Base-by-base conservation (phyloP, 2,329 filamentous ascomycete genomes). In the Plectosphaerella cucumerina region DNA sequence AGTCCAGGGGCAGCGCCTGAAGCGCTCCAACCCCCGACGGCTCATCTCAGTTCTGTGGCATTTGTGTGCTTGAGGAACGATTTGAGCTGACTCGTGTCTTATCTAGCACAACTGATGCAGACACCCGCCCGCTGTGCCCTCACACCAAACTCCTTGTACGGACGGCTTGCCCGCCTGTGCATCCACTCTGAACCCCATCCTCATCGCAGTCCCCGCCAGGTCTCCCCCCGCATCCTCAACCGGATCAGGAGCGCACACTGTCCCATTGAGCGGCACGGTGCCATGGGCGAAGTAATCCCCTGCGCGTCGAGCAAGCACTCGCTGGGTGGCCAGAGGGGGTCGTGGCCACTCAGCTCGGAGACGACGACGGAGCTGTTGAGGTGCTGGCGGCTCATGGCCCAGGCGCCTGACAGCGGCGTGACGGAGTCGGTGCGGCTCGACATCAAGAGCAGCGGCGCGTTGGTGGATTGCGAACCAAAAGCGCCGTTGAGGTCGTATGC, bases 401-500 rank as follows among this genome's bases (percentile, higher is more conserved):
- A 10, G 8, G 70, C 70, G 49, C 66, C 69, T 6, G 62, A 52
- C 41, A 65, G 54, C 26, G 71, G 71, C 33, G 70, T 73, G 9
- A 72, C 65, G 6, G 72, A 71, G 47, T 73, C 71, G 10, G 64
- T 62, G 15, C 58, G 51, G 51, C 65, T 68, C 22, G 64, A 61
- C 3, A 72, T 51, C 52, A 70, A 71, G 35, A 74, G 53, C 14
- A 74, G 59, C 6, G 71, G 70, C 6, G 63, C 64, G 2, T 53
- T 54, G 1, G 71, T 44, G 1, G 71, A 44, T 53, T 59, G 10
- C 53, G 62, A 31, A 31, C 34, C 35, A 18, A 37, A 37, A 14
- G 35, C 17, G 3, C 14, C 14, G 35, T 15, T 6, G 3, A 37
- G n/a, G 35, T 37, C 35, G 35, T 37, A 37, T 6, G 35, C 35